Conservation (phyloP, 495 filamentous ascomycete species). For the Aspergillus biplanus region DNA sequence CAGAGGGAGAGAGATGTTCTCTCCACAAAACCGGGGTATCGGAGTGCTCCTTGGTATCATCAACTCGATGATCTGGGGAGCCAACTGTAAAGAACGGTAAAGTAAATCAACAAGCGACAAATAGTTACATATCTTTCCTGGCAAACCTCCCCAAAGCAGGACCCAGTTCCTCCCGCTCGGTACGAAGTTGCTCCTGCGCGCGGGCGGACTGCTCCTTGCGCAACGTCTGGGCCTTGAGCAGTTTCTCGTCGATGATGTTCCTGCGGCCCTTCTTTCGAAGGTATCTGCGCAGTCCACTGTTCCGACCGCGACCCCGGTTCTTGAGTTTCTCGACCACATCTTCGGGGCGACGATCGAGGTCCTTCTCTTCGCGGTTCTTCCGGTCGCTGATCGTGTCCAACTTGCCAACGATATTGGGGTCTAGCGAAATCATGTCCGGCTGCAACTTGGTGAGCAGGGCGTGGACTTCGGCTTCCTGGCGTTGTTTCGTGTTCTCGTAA, state of each 20-base stretch:
- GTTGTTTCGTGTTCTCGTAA: constrained; percentile 92
- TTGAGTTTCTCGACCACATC: constrained; percentile 71
- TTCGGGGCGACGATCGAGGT: constrained; percentile 72
- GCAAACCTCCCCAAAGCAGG: constrained; percentile 74
- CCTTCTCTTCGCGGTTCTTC: constrained; percentile 71
- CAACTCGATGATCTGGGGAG: not conserved
- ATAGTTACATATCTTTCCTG: constrained; percentile 47
- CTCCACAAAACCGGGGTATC: constrained; percentile 24
- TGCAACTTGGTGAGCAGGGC: constrained; percentile 88
- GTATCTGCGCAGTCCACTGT: constrained; percentile 82
- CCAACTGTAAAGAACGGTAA: constrained; percentile 10
- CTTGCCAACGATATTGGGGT: constrained; percentile 87
- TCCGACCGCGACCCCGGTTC: constrained; percentile 87
- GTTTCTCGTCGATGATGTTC: constrained; percentile 92
- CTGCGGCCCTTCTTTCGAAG: constrained; percentile 84
- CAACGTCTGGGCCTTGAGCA: constrained; percentile 67
- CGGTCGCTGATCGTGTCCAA: constrained; percentile 77
- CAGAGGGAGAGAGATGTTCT: constrained; percentile 5
- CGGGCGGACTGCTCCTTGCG: constrained; percentile 65
- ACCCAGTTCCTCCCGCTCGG: constrained; percentile 63
- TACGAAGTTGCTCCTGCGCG: constrained; percentile 65
- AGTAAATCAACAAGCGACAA: constrained; percentile 22
- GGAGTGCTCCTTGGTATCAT: constrained; percentile 15
- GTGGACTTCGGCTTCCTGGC: constrained; percentile 91
- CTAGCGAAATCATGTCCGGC: constrained; percentile 94